Base-by-base conservation (phyloP, 371 early-diverging fungal genomes). In the Blakeslea trispora region DNA sequence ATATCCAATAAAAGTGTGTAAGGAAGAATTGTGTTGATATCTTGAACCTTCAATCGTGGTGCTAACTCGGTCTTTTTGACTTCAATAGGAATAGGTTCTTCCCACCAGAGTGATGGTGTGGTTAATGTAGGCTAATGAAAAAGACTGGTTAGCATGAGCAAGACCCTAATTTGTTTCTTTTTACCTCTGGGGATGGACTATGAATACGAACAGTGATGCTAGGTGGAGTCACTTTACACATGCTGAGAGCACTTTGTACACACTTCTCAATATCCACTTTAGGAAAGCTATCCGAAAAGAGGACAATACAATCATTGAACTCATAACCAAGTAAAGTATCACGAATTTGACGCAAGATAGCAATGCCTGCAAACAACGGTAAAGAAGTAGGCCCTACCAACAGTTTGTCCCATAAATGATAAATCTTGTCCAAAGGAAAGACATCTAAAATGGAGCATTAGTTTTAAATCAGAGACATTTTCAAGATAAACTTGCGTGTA, bases 391-490 rank as follows among this genome's bases (percentile, higher is more conserved):
- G 86, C 0, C 88, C 87, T 14, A 86, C 83, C 9, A 89, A 54
- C 11, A 90, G 53, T 53, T 83, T 84, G 66, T 91, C 91, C 91
- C 91, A 93, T 14, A 93, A 66, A 55, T 86, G 88, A 59, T 86
- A 88, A 5, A 90, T 83, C 55, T 88, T 87, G 50, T 91, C 89
- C 24, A 93, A 60, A 9, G 91, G 85, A 54, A 91, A 89, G 2
- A 90, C 86, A 62, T 92, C 90, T 89, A 68, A 17, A 34, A 5
- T 19, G 18, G 11, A 18, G 19, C 7, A 42, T 6, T 11, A 14
- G 37, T 46, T 8, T 28, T 28, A 21, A 34, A 22, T 40, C 18
- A 40, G n/a, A 18, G 7, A 7, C n/a, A 45, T 1, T 41, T 11
- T 39, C n/a, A 13, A 23, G 53, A 34, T 21, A 15, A 4, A 69